Conservation (phyloP, 2,329 filamentous ascomycete genomes). For the Cordyceps cateniannulata region DNA sequence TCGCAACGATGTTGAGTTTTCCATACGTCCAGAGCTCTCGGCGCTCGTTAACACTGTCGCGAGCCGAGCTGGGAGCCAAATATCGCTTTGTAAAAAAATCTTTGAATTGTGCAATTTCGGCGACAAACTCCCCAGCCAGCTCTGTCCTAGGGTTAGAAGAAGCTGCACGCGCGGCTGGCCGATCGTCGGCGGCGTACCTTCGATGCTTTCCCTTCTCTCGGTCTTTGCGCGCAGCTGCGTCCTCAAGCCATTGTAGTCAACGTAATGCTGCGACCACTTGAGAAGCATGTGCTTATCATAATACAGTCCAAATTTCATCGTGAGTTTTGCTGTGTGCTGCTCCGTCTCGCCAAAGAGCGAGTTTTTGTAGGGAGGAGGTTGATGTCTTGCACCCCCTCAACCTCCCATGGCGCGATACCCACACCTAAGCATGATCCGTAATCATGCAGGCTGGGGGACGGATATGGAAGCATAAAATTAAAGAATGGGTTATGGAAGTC, state of each 20-base stretch:
- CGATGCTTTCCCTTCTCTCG: not conserved
- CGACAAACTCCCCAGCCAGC: not conserved
- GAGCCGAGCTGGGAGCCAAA: not conserved
- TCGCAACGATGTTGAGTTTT: not conserved
- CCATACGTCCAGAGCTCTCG: not conserved
- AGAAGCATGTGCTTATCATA: conserved; percentile 20
- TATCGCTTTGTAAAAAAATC: not conserved
- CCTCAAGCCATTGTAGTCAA: conserved; percentile 24
- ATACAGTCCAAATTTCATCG: conserved; percentile 25
- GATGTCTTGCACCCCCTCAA: not conserved
- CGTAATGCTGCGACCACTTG: conserved; percentile 23
- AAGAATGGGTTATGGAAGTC: no score
- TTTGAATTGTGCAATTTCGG: not conserved
- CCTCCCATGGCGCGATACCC: no score
- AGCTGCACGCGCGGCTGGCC: not conserved
- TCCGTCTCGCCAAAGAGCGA: not conserved
- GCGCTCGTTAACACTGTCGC: not conserved
- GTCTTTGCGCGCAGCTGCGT: not conserved
- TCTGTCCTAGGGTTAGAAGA: not conserved
- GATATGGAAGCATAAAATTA: no score
- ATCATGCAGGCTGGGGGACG: no score
- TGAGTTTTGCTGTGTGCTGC: not conserved
- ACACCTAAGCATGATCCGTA: no score
- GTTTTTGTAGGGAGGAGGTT: not conserved
- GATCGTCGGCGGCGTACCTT: not conserved